Conservation (phyloP, 176 grass and related monocot species). For the Juncus inflexus region DNA sequence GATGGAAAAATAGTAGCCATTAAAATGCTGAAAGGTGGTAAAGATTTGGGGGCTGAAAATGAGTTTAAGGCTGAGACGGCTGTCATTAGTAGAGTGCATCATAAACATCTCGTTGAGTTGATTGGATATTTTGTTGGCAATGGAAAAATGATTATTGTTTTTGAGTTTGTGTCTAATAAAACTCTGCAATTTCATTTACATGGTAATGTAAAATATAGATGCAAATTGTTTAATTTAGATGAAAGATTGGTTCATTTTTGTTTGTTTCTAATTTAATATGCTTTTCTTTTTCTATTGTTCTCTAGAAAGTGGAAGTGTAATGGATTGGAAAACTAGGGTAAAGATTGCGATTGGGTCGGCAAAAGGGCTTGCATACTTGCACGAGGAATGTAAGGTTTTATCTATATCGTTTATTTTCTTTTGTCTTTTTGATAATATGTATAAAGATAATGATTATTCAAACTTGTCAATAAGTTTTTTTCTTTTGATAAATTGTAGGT, state of each 20-base stretch:
- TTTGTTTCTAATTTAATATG: too few species aligned
- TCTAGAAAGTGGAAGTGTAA: constrained; percentile 14
- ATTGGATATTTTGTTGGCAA: constrained; percentile 29
- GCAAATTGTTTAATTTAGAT: background rate
- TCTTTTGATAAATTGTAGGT: constrained; percentile 19
- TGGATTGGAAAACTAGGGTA: constrained; percentile 35
- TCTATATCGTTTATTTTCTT: background rate
- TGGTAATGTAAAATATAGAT: constrained; percentile 21
- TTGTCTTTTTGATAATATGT: background rate
- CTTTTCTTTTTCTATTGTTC: background rate
- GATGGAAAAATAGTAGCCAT: constrained; percentile 22
- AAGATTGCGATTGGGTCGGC: constrained; percentile 34
- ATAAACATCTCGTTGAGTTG: constrained; percentile 33
- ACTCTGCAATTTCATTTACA: constrained; percentile 36
- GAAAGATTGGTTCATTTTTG: too few species aligned
- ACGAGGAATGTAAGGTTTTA: constrained; percentile 35
- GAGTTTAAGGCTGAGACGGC: constrained; percentile 37
- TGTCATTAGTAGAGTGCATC: constrained; percentile 39
- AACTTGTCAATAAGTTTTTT: too few species aligned
- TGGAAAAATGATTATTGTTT: constrained; percentile 32
- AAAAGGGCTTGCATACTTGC: constrained; percentile 33
- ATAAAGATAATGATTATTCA: background rate
- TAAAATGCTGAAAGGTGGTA: constrained; percentile 33
- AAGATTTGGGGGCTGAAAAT: constrained; percentile 15
- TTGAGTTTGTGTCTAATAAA: constrained; percentile 36